Evolutionary conservation across 768 basidiomycete species (phyloP), one percentile per base, ranked within the genome.

Genomic region (Hysterangium stoloniferum): DNA sequence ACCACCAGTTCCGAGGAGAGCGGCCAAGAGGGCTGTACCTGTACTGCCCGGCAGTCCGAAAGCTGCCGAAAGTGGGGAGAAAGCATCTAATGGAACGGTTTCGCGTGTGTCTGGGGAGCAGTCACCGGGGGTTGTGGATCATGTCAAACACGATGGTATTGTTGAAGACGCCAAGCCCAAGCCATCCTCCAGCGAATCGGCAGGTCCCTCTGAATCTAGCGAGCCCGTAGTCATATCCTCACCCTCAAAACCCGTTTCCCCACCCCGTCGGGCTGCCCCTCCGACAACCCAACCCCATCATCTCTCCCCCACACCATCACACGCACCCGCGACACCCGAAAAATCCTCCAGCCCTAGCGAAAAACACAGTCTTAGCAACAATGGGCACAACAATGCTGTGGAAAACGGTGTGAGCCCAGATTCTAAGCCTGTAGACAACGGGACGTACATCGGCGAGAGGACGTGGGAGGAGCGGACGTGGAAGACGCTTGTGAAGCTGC

Each of bases 401-500:
- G 22, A 20, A 17, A 27, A 41, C 11, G 22, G 28, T 11, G 40
- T 20, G 22, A 27, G 28, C 9, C 22, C 9, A 12, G 40, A 41
- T 17, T 20, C 22, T 17, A 41, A 37, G 35, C 38, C 44, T 45
- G 49, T 41, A 17, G 70, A 73, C 41, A 57, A 57, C 7, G 70
- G 70, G 13, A 66, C 68, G 25, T 86, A 76, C 53, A 71, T 86
- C 24, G 76, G 80, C 12, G 78, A 85, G 40, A 67, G 73, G 25
- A 86, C 82, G 4, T 91, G 90, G 89, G 89, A 91, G 64, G 89
- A 91, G 62, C 73, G 80, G 45, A 81, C 84, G 17, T 92, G 88
- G 87, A 84, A 82, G 59, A 85, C 89, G 66, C 62, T 93, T 17
- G 72, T 79, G 15, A 72, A 72, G 37, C 62, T 93, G 56, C 77